Conservation (phyloP, 176 grass and related monocot species). For the Pontederia paniculata region DNA sequence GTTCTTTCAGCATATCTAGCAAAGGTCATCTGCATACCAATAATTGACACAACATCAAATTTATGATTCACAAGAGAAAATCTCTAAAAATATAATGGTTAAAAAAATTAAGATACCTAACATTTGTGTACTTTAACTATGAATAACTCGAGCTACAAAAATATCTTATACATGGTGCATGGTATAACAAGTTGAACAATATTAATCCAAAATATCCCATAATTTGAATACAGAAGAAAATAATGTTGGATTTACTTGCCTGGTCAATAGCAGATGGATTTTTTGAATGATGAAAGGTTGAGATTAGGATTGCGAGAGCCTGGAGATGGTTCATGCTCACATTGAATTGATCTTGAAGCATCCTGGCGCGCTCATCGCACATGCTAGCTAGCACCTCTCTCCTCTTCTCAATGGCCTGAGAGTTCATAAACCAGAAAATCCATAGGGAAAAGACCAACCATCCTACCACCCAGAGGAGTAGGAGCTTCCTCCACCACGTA, state of each 20-base stretch:
- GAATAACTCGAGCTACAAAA: neutral
- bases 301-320: slow-evolving; percentile 86
- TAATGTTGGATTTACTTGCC: slow-evolving; percentile 20
- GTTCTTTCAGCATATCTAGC: slow-evolving; percentile 92
- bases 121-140: no score
- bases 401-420: slow-evolving; percentile 37
- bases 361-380: slow-evolving; percentile 88
- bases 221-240: no score
- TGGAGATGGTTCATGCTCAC: slow-evolving; percentile 98
- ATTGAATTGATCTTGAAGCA: slow-evolving; percentile 99
- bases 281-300: slow-evolving; percentile 86
- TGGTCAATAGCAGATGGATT: slow-evolving; percentile 86
- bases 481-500: slow-evolving; percentile 30
- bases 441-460: slow-evolving; percentile 10
- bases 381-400: slow-evolving; percentile 63
- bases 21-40: slow-evolving; percentile 58
- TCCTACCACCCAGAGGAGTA: slow-evolving; percentile 33
- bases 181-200: no score
- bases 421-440: slow-evolving; percentile 27
- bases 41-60: neutral
- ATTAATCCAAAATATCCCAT: no score
- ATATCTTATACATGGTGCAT: no score
- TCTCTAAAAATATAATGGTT: neutral
- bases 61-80: no score
- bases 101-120: neutral